These are phyloP conservation scores for Chlamydomonas reinhardtii DNA, from an alignment of 163 green algal species.

Conservation along the genomic window DNA sequence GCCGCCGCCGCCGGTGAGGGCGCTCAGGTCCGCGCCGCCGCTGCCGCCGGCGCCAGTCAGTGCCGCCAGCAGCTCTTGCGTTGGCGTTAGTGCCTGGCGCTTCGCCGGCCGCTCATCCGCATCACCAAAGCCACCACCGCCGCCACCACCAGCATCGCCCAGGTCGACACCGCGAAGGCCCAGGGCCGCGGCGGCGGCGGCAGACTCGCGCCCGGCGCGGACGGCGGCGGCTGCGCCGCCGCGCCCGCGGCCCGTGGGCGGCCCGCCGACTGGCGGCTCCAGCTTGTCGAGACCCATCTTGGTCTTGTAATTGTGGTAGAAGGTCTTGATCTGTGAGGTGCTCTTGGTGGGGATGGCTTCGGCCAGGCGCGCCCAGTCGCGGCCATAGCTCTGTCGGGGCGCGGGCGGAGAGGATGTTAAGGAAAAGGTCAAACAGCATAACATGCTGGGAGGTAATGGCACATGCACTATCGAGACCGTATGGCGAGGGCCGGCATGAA, in stretches of 20 bases:
- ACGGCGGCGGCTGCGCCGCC: neutral
- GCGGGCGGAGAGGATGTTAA: too few species aligned
- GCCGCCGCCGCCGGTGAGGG: neutral
- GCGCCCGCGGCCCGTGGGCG: neutral
- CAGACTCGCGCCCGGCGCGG: neutral
- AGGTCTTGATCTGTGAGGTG: conserved; percentile 72
- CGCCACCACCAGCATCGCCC: neutral
- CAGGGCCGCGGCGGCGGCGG: neutral
- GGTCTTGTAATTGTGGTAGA: conserved; percentile 74
- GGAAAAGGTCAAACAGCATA: too few species aligned
- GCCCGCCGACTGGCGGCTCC: neutral
- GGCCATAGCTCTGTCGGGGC: conserved; percentile 43
- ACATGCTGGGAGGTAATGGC: too few species aligned
- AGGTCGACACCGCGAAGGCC: neutral
- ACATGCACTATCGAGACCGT: too few species aligned
- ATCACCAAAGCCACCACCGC: neutral
- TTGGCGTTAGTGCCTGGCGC: conserved; percentile 2
- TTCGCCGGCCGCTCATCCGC: conserved; percentile 22
- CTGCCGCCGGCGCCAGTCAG: neutral
- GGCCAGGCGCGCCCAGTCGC: conserved; percentile 63
- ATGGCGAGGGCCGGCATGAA: too few species aligned
- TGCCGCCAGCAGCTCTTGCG: neutral
- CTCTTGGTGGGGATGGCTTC: conserved; percentile 68
- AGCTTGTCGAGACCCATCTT: conserved; percentile 65
- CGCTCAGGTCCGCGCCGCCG: neutral